A percentile compares a stretch with the other conserved stretches of the same genome.
Conservation (phyloP, 805 yeast species). For the Pichia insulana region DNA sequence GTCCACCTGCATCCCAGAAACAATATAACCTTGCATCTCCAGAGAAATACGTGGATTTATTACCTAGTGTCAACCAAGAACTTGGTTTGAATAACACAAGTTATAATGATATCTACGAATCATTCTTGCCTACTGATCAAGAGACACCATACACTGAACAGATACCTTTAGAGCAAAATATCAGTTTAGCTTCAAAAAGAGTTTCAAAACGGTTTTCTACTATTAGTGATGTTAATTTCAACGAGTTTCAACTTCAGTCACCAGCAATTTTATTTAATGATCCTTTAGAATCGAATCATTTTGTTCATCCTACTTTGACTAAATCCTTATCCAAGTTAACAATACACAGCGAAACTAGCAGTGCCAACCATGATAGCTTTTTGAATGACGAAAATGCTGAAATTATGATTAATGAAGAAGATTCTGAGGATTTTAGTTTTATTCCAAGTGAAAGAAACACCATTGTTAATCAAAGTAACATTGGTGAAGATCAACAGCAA, state of each 20-base stretch:
- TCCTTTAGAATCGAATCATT: constrained; percentile 18
- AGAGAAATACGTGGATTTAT: no score
- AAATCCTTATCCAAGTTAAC: constrained; percentile 8
- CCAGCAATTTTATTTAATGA: constrained; percentile 24
- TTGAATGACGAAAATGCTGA: constrained; percentile 9
- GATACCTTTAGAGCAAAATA: not conserved
- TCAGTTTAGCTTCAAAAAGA: not conserved
- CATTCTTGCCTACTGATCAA: constrained; percentile 6
- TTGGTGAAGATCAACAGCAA: no score
- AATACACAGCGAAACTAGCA: constrained; percentile 7
- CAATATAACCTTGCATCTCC: not conserved
- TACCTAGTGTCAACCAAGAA: no score
- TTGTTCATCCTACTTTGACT: constrained; percentile 13
- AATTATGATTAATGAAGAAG: not conserved
- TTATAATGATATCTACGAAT: constrained; percentile 12
- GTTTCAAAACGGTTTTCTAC: constrained; percentile 6
- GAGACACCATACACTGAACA: not conserved
- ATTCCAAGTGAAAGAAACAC: constrained; percentile 7
- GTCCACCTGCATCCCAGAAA: constrained; percentile 14
- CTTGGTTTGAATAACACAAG: not conserved
- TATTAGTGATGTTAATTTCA: constrained; percentile 21
- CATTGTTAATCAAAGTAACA: not conserved
- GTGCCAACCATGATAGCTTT: constrained; percentile 22
- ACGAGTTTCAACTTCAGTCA: constrained; percentile 12
- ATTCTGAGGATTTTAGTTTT: constrained; percentile 6